Conservation (phyloP, 805 yeast species). For the Ogataea philodendri region DNA sequence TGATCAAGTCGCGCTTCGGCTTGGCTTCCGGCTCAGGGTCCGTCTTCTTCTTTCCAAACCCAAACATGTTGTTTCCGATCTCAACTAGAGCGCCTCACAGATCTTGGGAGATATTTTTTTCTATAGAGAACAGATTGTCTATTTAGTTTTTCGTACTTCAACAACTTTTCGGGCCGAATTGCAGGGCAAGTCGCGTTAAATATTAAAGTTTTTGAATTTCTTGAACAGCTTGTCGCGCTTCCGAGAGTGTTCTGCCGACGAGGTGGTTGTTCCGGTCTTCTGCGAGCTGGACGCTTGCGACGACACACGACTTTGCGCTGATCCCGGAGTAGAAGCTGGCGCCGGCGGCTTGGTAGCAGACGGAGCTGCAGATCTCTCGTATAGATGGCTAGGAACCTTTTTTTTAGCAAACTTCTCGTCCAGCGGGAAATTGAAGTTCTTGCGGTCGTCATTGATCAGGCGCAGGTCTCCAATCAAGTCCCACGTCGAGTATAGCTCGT, state of each 20-base stretch:
- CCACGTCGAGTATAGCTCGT: slow-evolving; percentile 54
- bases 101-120: too few species aligned
- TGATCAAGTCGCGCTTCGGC: slow-evolving; percentile 20
- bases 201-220: slow-evolving; percentile 25
- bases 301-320: slow-evolving; percentile 8
- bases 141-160: slow-evolving; percentile 1
- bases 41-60: slow-evolving; percentile 29
- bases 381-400: slow-evolving; percentile 23
- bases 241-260: slow-evolving; percentile 14
- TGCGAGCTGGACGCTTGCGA: slow-evolving; percentile 6
- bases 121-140: background rate
- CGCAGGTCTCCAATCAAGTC: slow-evolving; percentile 35
- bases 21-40: slow-evolving; percentile 4
- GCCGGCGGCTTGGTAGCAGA: background rate
- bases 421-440: slow-evolving; percentile 26
- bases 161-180: slow-evolving; percentile 6
- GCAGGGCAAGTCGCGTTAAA: slow-evolving; percentile 10
- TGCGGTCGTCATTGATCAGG: slow-evolving; percentile 28
- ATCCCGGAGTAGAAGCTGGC: slow-evolving; percentile 8
- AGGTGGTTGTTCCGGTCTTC: slow-evolving; percentile 5
- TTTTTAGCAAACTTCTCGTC: slow-evolving; percentile 19
- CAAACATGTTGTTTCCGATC: slow-evolving; percentile 22
- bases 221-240: slow-evolving; percentile 25
- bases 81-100: too few species aligned
- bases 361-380: slow-evolving; percentile 21